A percentile compares a stretch with the other conserved stretches of the same genome.
These are phyloP conservation scores for Cyberlindnera xylosilytica DNA, from an alignment of 805 yeast genomes.

Conservation along the genomic window DNA sequence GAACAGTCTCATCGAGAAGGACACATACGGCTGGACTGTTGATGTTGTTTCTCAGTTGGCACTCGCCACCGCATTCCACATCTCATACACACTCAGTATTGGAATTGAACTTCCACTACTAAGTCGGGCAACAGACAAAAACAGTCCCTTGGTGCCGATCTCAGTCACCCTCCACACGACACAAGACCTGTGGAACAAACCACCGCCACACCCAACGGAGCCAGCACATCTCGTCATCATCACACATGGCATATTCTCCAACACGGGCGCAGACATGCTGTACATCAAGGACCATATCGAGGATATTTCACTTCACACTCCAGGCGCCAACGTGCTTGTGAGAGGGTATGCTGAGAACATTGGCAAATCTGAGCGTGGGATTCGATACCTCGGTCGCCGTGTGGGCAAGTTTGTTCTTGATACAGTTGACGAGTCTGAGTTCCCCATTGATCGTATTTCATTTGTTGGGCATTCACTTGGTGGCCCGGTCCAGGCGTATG, in stretches of 20 bases:
- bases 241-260: slow-evolving; percentile 92
- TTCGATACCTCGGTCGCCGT: slow-evolving; percentile 77
- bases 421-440: slow-evolving; percentile 40
- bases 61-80: slow-evolving; percentile 64
- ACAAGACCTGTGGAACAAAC: slow-evolving; percentile 70
- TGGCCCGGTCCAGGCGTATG: slow-evolving; percentile 88
- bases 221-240: slow-evolving; percentile 82
- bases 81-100: slow-evolving; percentile 61
- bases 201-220: slow-evolving; percentile 43
- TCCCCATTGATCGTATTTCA: slow-evolving; percentile 61
- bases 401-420: slow-evolving; percentile 64
- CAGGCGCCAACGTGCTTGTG: slow-evolving; percentile 55
- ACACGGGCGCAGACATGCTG: slow-evolving; percentile 85
- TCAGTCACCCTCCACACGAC: slow-evolving; percentile 48
- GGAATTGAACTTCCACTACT: slow-evolving; percentile 39
- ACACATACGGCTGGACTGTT: slow-evolving; percentile 64
- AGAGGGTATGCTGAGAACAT: slow-evolving; percentile 82
- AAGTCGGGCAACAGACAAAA: slow-evolving; percentile 11
- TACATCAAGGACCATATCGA: slow-evolving; percentile 82
- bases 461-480: slow-evolving; percentile 94
- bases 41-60: slow-evolving; percentile 81
- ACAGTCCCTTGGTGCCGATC: background rate
- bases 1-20: slow-evolving; percentile 33
- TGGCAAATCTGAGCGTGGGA: slow-evolving; percentile 86
- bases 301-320: slow-evolving; percentile 22